These are phyloP conservation scores for Clausena lansium DNA, from an alignment of 345 rosid genomes.

Conservation along the genomic window DNA sequence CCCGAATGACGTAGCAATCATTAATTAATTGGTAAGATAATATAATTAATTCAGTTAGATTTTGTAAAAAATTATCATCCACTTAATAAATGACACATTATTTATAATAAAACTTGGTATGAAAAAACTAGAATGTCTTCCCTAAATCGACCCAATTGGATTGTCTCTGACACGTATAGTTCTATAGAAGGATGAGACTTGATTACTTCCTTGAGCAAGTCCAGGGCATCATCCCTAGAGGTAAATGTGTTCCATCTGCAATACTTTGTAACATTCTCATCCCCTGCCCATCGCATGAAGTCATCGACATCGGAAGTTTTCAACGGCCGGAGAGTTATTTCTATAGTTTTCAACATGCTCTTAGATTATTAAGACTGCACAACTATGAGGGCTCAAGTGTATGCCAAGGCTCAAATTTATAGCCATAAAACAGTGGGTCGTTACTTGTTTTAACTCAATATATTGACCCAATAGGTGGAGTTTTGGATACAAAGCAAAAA, in stretches of 20 bases:
- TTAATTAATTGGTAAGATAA: too few species aligned
- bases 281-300: constrained; percentile 23
- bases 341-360: neutral
- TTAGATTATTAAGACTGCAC: neutral
- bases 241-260: constrained; percentile 24
- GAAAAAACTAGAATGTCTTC: too few species aligned
- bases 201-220: constrained; percentile 17
- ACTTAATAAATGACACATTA: accelerated
- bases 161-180: constrained; percentile 12
- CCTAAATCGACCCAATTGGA: constrained; percentile 17
- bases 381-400: neutral
- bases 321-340: constrained; percentile 20
- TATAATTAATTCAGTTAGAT: too few species aligned
- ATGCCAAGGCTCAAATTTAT: neutral
- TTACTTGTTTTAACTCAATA: neutral
- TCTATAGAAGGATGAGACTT: constrained; percentile 17
- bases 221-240: constrained; percentile 5
- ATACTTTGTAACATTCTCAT: constrained; percentile 13
- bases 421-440: neutral
- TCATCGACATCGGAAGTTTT: constrained; percentile 16
- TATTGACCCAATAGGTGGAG: too few species aligned
- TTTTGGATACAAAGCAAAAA: too few species aligned
- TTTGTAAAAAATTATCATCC: too few species aligned
- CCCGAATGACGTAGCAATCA: too few species aligned
- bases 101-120: too few species aligned